Evolutionary conservation across 768 basidiomycete genomes (phyloP).

Genomic region (Filobasidium wieringae): DNA sequence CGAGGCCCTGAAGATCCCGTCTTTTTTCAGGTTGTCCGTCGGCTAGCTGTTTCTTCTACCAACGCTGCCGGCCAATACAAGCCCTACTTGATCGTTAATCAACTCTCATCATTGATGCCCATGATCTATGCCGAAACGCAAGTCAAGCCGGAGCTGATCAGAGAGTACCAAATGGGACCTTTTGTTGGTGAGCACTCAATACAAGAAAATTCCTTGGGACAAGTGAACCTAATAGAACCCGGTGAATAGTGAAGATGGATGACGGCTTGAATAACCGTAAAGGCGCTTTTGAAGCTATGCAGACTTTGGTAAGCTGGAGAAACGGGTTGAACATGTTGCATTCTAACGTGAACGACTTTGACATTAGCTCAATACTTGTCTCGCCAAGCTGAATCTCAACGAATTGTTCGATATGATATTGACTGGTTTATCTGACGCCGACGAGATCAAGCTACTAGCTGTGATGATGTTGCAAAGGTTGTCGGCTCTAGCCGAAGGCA

Average conservation of each 20-base stretch:
- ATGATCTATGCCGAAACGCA: slow-evolving; percentile 74
- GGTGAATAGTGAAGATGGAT: slow-evolving; percentile 58
- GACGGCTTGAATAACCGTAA: slow-evolving; percentile 93
- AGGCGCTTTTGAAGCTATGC: slow-evolving; percentile 94
- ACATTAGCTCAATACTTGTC: slow-evolving; percentile 72
- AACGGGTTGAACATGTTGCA: background rate
- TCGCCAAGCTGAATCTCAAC: slow-evolving; percentile 73
- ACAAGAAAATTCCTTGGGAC: background rate
- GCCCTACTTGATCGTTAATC: slow-evolving; percentile 78
- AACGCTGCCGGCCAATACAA: slow-evolving; percentile 94
- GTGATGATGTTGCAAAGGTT: slow-evolving; percentile 92
- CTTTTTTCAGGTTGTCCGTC: slow-evolving; percentile 61
- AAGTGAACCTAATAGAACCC: background rate
- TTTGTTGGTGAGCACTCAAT: slow-evolving; percentile 26
- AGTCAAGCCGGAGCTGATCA: slow-evolving; percentile 48
- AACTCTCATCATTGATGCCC: slow-evolving; percentile 63
- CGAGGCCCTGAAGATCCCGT: slow-evolving; percentile 1
- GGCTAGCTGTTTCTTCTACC: slow-evolving; percentile 74
- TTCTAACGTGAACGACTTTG: background rate
- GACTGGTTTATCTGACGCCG: slow-evolving; percentile 72
- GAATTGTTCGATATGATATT: slow-evolving; percentile 72
- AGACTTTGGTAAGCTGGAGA: slow-evolving; percentile 60
- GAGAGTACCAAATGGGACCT: slow-evolving; percentile 33
- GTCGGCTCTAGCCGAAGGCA: slow-evolving; percentile 69
- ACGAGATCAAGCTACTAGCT: slow-evolving; percentile 93